Conservation (phyloP, 2,329 filamentous ascomycete genomes). For the Ophiostoma ulmi region DNA sequence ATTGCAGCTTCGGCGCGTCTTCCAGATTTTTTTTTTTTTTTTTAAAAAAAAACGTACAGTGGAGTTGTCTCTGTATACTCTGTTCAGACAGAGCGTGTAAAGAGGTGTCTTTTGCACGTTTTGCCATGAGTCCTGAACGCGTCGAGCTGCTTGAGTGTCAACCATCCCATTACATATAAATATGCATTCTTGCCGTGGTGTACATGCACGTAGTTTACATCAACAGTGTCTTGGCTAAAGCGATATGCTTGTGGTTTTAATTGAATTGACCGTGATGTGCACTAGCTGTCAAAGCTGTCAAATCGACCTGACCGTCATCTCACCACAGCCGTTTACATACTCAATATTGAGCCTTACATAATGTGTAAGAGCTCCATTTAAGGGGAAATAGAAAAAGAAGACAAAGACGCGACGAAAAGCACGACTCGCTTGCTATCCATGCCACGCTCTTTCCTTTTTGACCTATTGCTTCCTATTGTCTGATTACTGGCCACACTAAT, state of each 20-base stretch:
- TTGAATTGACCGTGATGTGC: not conserved
- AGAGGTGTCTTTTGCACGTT: not conserved
- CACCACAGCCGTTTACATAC: not conserved
- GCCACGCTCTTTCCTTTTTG: not conserved
- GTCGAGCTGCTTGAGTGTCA: not conserved
- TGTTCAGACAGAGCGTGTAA: not conserved
- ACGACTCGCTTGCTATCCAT: not conserved
- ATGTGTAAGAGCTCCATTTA: slow-evolving; percentile 6
- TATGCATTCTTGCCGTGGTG: not conserved
- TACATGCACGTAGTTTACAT: not conserved
- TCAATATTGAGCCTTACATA: not conserved
- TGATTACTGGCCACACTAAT: not conserved
- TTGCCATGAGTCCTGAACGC: not conserved
- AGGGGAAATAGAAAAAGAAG: slow-evolving; percentile 14
- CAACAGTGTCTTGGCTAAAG: not conserved
- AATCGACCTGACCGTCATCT: not conserved
- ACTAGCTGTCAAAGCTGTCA: not conserved
- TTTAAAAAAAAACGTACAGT: slow-evolving; percentile 1
- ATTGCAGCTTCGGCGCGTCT: slow-evolving; percentile 1
- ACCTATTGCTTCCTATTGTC: not conserved
- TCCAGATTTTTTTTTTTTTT: not conserved
- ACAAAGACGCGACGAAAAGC: slow-evolving; percentile 10
- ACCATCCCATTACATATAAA: not conserved
- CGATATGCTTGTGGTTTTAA: not conserved
- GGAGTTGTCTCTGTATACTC: not conserved